phyloP scores from a whole-genome alignment of 108 stramenopile genomes.

The Parietichytrium sp. region DNA sequence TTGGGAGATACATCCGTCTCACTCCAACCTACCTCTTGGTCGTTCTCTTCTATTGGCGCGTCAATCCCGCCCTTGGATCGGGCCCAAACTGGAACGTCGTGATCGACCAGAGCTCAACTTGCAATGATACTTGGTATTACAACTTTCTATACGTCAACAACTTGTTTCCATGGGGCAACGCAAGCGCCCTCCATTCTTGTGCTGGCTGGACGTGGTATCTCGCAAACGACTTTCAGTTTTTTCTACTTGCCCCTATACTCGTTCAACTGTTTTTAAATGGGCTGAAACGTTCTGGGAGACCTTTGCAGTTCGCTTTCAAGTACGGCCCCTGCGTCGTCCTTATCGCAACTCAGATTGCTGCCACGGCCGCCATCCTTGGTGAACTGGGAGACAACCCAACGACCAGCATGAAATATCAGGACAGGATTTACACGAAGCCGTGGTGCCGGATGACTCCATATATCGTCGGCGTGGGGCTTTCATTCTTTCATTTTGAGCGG shows the following conservation, averaged over 20 bases:
- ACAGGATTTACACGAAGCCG: slow-evolving; percentile 47
- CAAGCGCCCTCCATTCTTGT: slow-evolving; percentile 39
- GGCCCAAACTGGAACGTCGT: slow-evolving; percentile 48
- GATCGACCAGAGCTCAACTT: neutral
- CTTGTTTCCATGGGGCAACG: slow-evolving; percentile 44
- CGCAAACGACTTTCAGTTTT: slow-evolving; percentile 57
- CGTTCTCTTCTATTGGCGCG: slow-evolving; percentile 51
- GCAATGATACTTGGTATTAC: slow-evolving; percentile 42
- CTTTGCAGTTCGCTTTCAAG: neutral
- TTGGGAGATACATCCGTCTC: slow-evolving; percentile 53
- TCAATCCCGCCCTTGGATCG: slow-evolving; percentile 40
- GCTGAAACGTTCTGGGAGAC: neutral
- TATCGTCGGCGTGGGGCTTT: slow-evolving; percentile 47
- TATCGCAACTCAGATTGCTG: neutral
- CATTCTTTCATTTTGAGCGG: slow-evolving; percentile 10
- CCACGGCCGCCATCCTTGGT: neutral
- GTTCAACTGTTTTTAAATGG: neutral
- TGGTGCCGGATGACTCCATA: slow-evolving; percentile 52
- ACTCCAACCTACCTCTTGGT: slow-evolving; percentile 48
- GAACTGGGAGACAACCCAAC: neutral
- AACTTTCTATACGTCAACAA: slow-evolving; percentile 61
- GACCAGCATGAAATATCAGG: neutral
- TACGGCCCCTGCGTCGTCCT: neutral
- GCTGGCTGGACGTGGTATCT: slow-evolving; percentile 46
- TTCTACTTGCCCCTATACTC: slow-evolving; percentile 43